Evolutionary conservation across 2,329 filamentous ascomycete species (phyloP), one percentile per base, ranked within the genome.

Genomic region (Acarospora socialis): DNA sequence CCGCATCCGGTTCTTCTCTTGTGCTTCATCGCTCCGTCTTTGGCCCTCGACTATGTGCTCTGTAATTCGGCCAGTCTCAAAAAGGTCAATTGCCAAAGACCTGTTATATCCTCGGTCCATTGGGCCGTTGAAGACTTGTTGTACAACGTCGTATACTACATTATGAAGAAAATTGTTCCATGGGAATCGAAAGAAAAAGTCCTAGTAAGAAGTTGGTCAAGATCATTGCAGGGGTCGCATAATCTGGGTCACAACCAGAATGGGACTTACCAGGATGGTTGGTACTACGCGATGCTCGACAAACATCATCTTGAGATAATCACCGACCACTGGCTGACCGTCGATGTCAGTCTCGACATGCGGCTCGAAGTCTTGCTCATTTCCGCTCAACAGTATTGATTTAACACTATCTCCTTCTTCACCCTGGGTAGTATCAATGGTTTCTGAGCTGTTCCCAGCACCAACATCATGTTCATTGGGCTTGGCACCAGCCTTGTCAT

Each of bases 131-230:
- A 98, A 95, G 1, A 98, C 90, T 61, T 98, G 90, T 55, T 98
- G 90, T 25, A 98, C 82, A 49, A 98, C 86, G 54, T 98, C 90
- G 52, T 98, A 98, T 28, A 98, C 90, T 25, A 98, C 90, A 50
- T 98, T 98, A 59, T 98, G 90, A 26, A 98, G 68, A 51, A 98
- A 98, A 55, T 98, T 98, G 57, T 98, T 98, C 90, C 90, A 98
- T 1, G 90, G 87, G 49, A 95, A 98, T 37, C 79, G 75, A 63
- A 98, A 98, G 60, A 98, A 98, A 63, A 95, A 95, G 35, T 84
- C 81, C 83, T 92, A 42, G 7, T 36, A 18, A 16, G 45, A 33
- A 35, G 26, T 13, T 13, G n/a, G n/a, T n/a, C n/a, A n/a, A n/a
- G n/a, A n/a, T n/a, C n/a, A n/a, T n/a, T n/a, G n/a, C n/a, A n/a